Evolutionary conservation across 192 early-diverging fungal species (phyloP).

Genomic region (Coemansia biformis): DNA sequence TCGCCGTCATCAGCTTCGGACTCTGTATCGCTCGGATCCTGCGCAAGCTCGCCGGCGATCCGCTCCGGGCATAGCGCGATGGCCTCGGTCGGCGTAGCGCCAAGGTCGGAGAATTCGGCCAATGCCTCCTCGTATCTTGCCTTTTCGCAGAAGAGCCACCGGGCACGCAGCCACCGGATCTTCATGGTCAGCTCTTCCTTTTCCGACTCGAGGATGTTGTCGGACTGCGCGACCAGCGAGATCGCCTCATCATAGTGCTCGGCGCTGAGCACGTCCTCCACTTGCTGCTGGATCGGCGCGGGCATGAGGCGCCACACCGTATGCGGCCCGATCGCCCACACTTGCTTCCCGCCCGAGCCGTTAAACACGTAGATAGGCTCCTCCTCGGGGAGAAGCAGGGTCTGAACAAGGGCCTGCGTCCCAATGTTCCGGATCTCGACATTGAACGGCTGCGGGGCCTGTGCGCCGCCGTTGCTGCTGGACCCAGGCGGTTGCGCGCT

Average conservation of each 20-base stretch:
- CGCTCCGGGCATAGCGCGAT: slow-evolving; percentile 65
- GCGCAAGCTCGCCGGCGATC: slow-evolving; percentile 59
- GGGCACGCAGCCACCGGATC: slow-evolving; percentile 64
- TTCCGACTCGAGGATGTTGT: slow-evolving; percentile 64
- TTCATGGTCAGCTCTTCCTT: slow-evolving; percentile 58
- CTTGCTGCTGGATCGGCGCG: slow-evolving; percentile 47
- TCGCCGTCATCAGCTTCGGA: slow-evolving; percentile 7
- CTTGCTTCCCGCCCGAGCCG: slow-evolving; percentile 65
- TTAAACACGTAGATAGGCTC: slow-evolving; percentile 48
- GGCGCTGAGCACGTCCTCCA: slow-evolving; percentile 66
- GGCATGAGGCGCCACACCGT: slow-evolving; percentile 74
- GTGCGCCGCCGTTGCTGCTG: neutral
- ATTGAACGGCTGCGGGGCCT: slow-evolving; percentile 19
- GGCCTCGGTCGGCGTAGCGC: slow-evolving; percentile 60
- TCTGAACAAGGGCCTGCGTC: slow-evolving; percentile 77
- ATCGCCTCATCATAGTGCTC: slow-evolving; percentile 70
- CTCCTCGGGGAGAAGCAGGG: slow-evolving; percentile 60
- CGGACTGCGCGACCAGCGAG: slow-evolving; percentile 69
- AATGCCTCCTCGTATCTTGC: slow-evolving; percentile 62
- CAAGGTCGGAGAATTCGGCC: slow-evolving; percentile 60
- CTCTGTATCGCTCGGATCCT: slow-evolving; percentile 21
- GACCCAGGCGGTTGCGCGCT: slow-evolving; percentile 1
- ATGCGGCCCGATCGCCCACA: slow-evolving; percentile 62
- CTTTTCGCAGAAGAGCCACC: slow-evolving; percentile 61
- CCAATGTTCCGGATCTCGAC: slow-evolving; percentile 85